These are phyloP conservation scores for Lactifluus volemus DNA, from an alignment of 768 basidiomycete species.

Conservation along the genomic window DNA sequence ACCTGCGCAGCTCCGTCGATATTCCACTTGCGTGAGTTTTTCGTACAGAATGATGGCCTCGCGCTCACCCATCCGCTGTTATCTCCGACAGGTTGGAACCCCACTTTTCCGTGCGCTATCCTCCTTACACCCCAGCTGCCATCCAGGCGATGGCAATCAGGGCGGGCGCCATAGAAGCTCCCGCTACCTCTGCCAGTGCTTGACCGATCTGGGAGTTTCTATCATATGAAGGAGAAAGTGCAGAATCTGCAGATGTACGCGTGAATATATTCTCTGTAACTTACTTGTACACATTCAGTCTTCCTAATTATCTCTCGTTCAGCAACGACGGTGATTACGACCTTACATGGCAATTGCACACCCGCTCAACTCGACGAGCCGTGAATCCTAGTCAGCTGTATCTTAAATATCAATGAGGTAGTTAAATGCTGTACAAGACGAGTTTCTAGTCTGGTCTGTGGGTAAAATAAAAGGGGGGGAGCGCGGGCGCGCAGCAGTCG, in stretches of 20 bases:
- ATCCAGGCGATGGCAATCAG: neutral
- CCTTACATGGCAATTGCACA: neutral
- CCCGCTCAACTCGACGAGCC: neutral
- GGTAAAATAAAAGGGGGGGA: neutral
- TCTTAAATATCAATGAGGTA: neutral
- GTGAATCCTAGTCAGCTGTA: neutral
- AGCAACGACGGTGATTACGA: neutral
- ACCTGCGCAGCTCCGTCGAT: conserved; percentile 41
- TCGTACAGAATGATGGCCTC: neutral
- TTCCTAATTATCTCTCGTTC: too few relatives aligned
- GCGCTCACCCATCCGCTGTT: neutral
- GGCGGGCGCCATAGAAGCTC: neutral
- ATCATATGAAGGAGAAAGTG: neutral
- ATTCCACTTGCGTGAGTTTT: conserved; percentile 47
- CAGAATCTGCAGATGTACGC: neutral
- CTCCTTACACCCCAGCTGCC: conserved; percentile 45
- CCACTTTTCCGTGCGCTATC: conserved; percentile 45
- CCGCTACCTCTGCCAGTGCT: neutral
- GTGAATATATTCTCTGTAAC: neutral
- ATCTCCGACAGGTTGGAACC: conserved; percentile 36
- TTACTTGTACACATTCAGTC: too few relatives aligned
- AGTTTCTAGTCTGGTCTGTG: neutral
- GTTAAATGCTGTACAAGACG: conserved; percentile 17
- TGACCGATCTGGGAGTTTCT: neutral
- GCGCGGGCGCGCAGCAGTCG: neutral